These are phyloP conservation scores for Colletotrichum lupini DNA, from an alignment of 2,329 filamentous ascomycete genomes.

Conservation along the genomic window DNA sequence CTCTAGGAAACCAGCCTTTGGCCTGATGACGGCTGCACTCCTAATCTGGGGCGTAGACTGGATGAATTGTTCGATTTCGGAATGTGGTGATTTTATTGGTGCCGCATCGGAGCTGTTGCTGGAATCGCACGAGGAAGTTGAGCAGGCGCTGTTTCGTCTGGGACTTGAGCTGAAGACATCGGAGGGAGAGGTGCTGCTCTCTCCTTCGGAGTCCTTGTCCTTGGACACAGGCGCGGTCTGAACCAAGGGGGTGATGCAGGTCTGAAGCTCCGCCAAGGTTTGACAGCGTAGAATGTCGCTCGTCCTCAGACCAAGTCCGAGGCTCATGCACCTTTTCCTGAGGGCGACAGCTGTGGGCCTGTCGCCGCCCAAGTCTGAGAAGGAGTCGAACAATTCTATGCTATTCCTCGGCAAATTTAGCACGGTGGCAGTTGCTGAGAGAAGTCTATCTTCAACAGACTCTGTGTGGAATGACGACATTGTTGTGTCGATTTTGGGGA, in stretches of 20 bases:
- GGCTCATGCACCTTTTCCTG: constrained; percentile 46
- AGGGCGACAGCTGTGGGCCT: constrained; percentile 47
- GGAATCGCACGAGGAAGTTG: constrained; percentile 27
- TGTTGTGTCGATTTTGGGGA: constrained; percentile 40
- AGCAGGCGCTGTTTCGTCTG: constrained; percentile 29
- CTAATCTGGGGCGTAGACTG: constrained; percentile 52
- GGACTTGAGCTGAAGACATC: constrained; percentile 37
- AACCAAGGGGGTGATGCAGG: constrained; percentile 46
- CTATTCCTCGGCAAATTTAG: constrained; percentile 46
- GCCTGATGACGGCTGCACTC: constrained; percentile 55
- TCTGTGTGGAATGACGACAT: constrained; percentile 32
- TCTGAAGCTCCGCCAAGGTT: constrained; percentile 58
- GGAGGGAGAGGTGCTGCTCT: constrained; percentile 30
- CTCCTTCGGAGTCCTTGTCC: constrained; percentile 29
- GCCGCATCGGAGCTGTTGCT: constrained; percentile 23
- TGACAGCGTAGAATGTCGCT: constrained; percentile 55
- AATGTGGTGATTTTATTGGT: constrained; percentile 11
- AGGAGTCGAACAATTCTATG: constrained; percentile 54
- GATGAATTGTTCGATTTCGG: constrained; percentile 42
- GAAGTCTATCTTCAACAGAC: constrained; percentile 45
- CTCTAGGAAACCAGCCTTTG: constrained; percentile 62
- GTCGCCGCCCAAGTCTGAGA: constrained; percentile 56
- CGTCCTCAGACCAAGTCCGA: constrained; percentile 48
- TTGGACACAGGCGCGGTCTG: constrained; percentile 18
- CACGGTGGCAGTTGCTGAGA: constrained; percentile 48